Conservation (phyloP, 2,329 filamentous ascomycete genomes). For the Penicillium italicum region DNA sequence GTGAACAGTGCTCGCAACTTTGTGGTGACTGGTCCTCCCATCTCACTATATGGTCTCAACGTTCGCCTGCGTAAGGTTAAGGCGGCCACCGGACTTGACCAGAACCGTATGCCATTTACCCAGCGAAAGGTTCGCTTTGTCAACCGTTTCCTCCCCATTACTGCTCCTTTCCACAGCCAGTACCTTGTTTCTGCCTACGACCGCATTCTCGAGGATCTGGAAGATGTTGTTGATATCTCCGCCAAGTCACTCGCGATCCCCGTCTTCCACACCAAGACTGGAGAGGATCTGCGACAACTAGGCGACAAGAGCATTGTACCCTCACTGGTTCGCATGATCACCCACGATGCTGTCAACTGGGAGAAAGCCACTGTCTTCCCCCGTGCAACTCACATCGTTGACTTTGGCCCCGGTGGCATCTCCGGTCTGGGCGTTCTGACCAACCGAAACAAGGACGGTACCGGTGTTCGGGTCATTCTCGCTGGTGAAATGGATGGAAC, state of each 20-base stretch:
- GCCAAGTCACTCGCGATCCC: conserved; percentile 72
- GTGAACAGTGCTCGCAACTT: conserved; percentile 97
- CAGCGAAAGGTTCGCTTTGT: conserved; percentile 95
- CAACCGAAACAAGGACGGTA: conserved; percentile 98
- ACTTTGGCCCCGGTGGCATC: conserved; percentile 95
- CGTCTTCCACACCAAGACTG: conserved; percentile 86
- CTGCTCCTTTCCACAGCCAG: conserved; percentile 95
- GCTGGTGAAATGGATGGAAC: conserved; percentile 91
- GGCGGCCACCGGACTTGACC: conserved; percentile 93
- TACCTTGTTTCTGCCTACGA: conserved; percentile 80
- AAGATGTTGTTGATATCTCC: conserved; percentile 73
- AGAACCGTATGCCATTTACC: conserved; percentile 89
- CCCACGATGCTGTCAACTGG: conserved; percentile 91
- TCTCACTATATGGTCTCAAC: conserved; percentile 94
- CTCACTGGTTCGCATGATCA: conserved; percentile 85
- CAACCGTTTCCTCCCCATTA: conserved; percentile 96
- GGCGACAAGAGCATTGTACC: conserved; percentile 78
- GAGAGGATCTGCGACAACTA: conserved; percentile 72
- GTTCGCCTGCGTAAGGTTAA: conserved; percentile 93
- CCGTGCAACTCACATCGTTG: conserved; percentile 85
- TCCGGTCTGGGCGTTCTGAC: conserved; percentile 94
- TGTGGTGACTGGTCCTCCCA: conserved; percentile 92
- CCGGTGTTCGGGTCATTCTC: conserved; percentile 91
- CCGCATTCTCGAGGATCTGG: conserved; percentile 81
- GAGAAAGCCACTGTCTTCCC: conserved; percentile 91